Conservation (phyloP, 2,329 filamentous ascomycete genomes). For the Fusarium tanahbumbuense region DNA sequence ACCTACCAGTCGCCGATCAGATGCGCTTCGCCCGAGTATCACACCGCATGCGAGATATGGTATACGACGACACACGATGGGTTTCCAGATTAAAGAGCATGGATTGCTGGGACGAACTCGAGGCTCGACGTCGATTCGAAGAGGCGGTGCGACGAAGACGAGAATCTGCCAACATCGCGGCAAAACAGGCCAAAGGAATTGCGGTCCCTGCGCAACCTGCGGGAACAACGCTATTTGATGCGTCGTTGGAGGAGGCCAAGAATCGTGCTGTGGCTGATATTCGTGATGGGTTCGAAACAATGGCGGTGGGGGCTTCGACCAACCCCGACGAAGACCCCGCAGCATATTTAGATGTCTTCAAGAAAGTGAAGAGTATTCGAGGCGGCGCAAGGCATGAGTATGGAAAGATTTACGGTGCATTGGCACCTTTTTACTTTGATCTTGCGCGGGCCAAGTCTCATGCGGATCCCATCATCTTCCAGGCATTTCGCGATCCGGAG, state of each 20-base stretch:
- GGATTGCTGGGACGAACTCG: slow-evolving; percentile 90
- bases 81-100: slow-evolving; percentile 86
- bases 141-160: slow-evolving; percentile 71
- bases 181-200: slow-evolving; percentile 33
- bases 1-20: slow-evolving; percentile 86
- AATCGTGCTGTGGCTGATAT: slow-evolving; percentile 52
- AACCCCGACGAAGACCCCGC: slow-evolving; percentile 68
- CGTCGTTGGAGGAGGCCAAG: slow-evolving; percentile 72
- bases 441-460: slow-evolving; percentile 77
- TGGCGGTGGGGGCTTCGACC: slow-evolving; percentile 65
- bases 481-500: slow-evolving; percentile 87
- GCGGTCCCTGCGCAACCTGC: slow-evolving; percentile 34
- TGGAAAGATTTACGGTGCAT: slow-evolving; percentile 86
- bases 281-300: slow-evolving; percentile 82
- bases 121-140: slow-evolving; percentile 84
- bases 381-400: slow-evolving; percentile 91
- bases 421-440: slow-evolving; percentile 91
- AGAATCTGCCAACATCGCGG: slow-evolving; percentile 59
- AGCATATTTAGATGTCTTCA: slow-evolving; percentile 75
- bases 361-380: slow-evolving; percentile 79
- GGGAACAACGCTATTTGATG: slow-evolving; percentile 77
- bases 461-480: slow-evolving; percentile 85
- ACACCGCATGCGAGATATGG: slow-evolving; percentile 93
- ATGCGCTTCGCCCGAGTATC: slow-evolving; percentile 87
- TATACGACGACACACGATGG: slow-evolving; percentile 98